These are phyloP conservation scores for Arabidopsis suecica DNA, from an alignment of 345 rosid genomes.

Conservation along the genomic window DNA sequence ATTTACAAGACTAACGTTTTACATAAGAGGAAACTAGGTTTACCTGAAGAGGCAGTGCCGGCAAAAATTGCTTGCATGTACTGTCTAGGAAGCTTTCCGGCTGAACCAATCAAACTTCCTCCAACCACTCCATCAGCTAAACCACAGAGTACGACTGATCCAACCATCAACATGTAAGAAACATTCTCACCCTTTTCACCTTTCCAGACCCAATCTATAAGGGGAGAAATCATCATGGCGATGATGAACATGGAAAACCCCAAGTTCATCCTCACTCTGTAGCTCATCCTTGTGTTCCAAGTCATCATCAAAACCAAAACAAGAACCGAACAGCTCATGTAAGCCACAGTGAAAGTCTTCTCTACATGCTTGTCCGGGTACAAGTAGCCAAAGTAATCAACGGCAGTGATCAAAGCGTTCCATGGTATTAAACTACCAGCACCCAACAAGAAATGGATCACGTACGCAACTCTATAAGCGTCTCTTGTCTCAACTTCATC, in stretches of 20 bases:
- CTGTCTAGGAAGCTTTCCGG: slow-evolving; percentile 83
- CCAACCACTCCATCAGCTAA: slow-evolving; percentile 88
- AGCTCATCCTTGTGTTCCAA: slow-evolving; percentile 58
- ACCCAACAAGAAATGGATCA: slow-evolving; percentile 88
- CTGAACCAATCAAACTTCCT: slow-evolving; percentile 86
- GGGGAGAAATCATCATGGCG: slow-evolving; percentile 72
- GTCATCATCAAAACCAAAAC: slow-evolving; percentile 65
- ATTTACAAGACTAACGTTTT: too few species aligned
- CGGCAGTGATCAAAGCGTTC: slow-evolving; percentile 91
- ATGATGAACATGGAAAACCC: slow-evolving; percentile 79
- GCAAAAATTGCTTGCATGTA: slow-evolving; percentile 98
- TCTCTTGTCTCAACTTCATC: slow-evolving; percentile 56
- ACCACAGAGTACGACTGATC: slow-evolving; percentile 77
- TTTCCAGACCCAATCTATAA: slow-evolving; percentile 64
- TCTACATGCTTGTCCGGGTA: slow-evolving; percentile 76
- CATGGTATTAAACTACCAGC: slow-evolving; percentile 96
- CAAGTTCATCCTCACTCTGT: slow-evolving; percentile 70
- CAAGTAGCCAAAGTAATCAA: slow-evolving; percentile 76
- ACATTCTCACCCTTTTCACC: slow-evolving; percentile 39
- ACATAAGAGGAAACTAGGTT: background rate
- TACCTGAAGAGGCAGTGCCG: slow-evolving; percentile 97
- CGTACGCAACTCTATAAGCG: slow-evolving; percentile 69
- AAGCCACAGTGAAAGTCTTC: slow-evolving; percentile 88
- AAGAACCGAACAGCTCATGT: slow-evolving; percentile 80
- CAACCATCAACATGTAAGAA: slow-evolving; percentile 59